Base-by-base conservation (phyloP, 495 filamentous ascomycete species). In the Echria macrotheca region DNA sequence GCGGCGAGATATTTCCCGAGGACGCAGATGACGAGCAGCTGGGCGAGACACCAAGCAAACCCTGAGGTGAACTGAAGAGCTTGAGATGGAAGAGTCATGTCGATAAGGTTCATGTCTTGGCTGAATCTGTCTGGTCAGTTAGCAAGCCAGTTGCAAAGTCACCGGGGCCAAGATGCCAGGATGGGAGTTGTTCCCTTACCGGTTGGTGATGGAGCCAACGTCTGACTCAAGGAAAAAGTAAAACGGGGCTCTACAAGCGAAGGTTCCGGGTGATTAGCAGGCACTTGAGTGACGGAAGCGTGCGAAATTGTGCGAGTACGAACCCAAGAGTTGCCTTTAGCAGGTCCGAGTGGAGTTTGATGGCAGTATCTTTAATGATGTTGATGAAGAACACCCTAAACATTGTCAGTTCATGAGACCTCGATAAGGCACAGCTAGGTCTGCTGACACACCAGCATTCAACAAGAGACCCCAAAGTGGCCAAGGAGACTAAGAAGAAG, bases 401-500 rank as follows among this genome's bases (percentile, higher is more conserved):
- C 19, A 12, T 12, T 5, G 42, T 45, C 42, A 45, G 42, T 33
- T 10, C n/a, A 17, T 8, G 1, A 14, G 19, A 11, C 9, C 24
- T 45, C 17, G 8, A 14, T 11, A 17, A 32, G 28, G 5, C n/a
- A n/a, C n/a, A n/a, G 25, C 29, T 32, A 35, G 10, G 17, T 5
- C 3, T 4, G 28, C 44, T 25, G n/a, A n/a, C n/a, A n/a, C n/a
- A n/a, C 31, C 49, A 53, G 5, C 35, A 48, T 17, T 44, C 54
- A 1, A 19, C 40, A 4, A 40, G 3, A 21, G 29, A 11, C 1
- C 44, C 41, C 2, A 38, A 4, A n/a, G 36, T 33, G 7, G 40
- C 40, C 8, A 57, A 29, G 1, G 64, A 67, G 5, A 66, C 73
- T 35, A 83, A 69, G 59, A 79, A 67, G 14, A 64, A 73, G 50